Percentiles rank a stretch among this genome's conserved stretches.
These are phyloP conservation scores for Graphium sp. DNA, from an alignment of 2,329 filamentous ascomycete genomes.

Conservation along the genomic window DNA sequence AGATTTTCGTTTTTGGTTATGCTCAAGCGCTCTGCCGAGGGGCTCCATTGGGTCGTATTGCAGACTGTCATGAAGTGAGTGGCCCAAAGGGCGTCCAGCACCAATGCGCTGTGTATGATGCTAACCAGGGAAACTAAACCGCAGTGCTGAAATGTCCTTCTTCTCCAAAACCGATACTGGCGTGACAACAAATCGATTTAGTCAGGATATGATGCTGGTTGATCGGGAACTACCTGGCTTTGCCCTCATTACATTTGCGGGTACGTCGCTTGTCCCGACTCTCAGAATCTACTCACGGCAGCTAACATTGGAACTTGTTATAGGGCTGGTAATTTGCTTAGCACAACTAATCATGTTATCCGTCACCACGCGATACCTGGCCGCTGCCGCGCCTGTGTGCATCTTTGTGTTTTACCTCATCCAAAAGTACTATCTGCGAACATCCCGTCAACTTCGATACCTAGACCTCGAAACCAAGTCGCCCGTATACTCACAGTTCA, in stretches of 20 bases:
- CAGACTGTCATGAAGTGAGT: not conserved
- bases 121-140: not conserved
- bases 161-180: not conserved
- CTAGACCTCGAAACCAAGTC: constrained; percentile 45
- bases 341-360: constrained; percentile 23
- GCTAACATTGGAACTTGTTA: constrained; percentile 18
- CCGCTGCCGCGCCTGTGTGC: constrained; percentile 31
- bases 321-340: not conserved
- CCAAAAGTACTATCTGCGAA: constrained; percentile 41
- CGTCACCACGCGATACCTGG: constrained; percentile 21
- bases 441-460: constrained; percentile 40
- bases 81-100: too few relatives aligned
- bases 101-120: too few relatives aligned
- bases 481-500: constrained; percentile 36
- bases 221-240: constrained; percentile 1
- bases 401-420: constrained; percentile 26
- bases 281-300: not conserved
- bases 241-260: too few relatives aligned
- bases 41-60: not conserved
- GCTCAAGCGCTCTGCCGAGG: not conserved
- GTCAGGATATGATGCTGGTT: constrained; percentile 2
- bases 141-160: not conserved
- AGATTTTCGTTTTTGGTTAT: constrained; percentile 1
- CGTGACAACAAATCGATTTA: constrained; percentile 1
- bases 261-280: constrained; percentile 1